Percentiles rank a stretch among this genome's conserved stretches.
Evolutionary conservation across 257 asterid genomes (phyloP).

Genomic region (Mitragyna speciosa): DNA sequence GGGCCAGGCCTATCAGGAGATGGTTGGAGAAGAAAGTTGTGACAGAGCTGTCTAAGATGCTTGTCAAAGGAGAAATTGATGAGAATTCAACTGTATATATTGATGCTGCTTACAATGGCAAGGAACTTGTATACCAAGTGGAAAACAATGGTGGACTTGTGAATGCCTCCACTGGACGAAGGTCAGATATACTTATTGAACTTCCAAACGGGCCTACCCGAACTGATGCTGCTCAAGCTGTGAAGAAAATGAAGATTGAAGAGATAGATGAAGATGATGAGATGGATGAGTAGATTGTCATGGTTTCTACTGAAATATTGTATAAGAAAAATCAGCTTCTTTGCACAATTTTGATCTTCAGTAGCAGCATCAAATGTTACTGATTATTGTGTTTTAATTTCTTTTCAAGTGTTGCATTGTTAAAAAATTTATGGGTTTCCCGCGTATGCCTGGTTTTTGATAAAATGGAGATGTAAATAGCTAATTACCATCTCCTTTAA

Average conservation of each 20-base stretch:
- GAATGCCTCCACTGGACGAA: conserved; percentile 67
- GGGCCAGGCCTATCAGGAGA: conserved; percentile 88
- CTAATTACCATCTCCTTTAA: background rate
- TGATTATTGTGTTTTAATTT: background rate
- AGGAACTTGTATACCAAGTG: conserved; percentile 49
- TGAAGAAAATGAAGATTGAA: conserved; percentile 78
- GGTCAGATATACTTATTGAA: conserved; percentile 72
- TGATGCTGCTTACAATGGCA: conserved; percentile 49
- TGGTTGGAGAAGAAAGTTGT: conserved; percentile 94
- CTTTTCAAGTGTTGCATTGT: background rate
- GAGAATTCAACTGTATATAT: conserved; percentile 79
- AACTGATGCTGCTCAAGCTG: conserved; percentile 65
- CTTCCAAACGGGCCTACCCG: conserved; percentile 37
- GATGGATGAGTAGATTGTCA: conserved; percentile 42
- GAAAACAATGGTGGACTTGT: conserved; percentile 88
- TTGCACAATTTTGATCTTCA: background rate
- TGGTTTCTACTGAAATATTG: background rate
- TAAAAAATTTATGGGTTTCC: no score
- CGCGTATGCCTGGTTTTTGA: background rate
- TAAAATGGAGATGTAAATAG: background rate
- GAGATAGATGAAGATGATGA: conserved; percentile 71
- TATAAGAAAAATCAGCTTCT: background rate
- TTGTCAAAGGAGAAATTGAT: conserved; percentile 72
- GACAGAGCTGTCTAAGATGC: conserved; percentile 81
- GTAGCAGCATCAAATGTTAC: background rate